Base-by-base conservation (phyloP, 208 protist genomes). In the Dictyostelium gargantuum region DNA sequence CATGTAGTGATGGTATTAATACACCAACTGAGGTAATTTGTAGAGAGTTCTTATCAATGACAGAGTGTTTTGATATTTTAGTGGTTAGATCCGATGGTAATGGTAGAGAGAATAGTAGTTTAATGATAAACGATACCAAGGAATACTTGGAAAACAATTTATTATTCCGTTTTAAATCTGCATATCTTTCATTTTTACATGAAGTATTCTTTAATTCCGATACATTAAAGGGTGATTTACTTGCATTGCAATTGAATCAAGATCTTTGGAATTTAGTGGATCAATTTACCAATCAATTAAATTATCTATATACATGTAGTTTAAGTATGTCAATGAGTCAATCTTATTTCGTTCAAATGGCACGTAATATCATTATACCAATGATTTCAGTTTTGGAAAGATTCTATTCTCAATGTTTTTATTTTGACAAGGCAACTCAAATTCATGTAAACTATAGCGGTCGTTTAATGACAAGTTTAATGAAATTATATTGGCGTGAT, bases 351-450 rank as follows among this genome's bases (percentile, higher is more conserved):
- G 21, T 79, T 4, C 32, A 21, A 19, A 89, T 89, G 23, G 4
- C 50, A 17, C 32, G 82, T 35, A 76, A 44, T 6, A 63, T 89
- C 6, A 68, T 89, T 26, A 13, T 89, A 2, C 82, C 82, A 23
- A 89, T 89, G 68, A 15, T 79, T 11, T 61, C 61, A 6, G 48
- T 79, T 29, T 35, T 89, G 10, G 82, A 89, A 40, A 29, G 82
- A 52, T 89, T 89, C 52, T 89, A 89, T 76, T 79, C 68, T 19
- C 82, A 89, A n/a, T 89, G 82, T 52, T 89, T 89, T 50, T 89
- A 89, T 17, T 89, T 52, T 79, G 82, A 89, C 6, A 89, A 89
- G 6, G 82, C 82, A 23, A 79, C 82, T 21, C 82, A 58, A 23
- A 89, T 42, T 35, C 82, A 89, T 40, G 6, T 89, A 15, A 35